Conservation (phyloP, 345 rosid genomes). For the Laguncularia racemosa region DNA sequence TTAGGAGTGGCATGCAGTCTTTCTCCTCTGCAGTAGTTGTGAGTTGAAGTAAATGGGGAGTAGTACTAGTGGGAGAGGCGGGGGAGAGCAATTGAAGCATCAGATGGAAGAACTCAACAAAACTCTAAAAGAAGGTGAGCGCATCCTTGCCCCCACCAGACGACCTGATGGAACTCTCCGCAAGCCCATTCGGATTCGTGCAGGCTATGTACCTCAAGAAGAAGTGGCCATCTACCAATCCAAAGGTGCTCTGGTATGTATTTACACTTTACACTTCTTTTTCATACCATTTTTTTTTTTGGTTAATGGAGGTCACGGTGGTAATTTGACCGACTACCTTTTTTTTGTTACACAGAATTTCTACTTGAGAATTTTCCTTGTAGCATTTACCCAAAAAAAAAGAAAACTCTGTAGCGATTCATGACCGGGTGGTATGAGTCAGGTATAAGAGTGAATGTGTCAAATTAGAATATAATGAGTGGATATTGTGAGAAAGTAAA, state of each 20-base stretch:
- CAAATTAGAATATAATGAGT: no score
- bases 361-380: no score
- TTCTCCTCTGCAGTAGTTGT: no score
- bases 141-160: conserved; percentile 73
- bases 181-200: conserved; percentile 80
- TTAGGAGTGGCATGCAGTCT: no score
- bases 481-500: no score
- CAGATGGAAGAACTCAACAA: conserved; percentile 66
- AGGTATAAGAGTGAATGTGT: no score
- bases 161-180: conserved; percentile 92
- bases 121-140: conserved; percentile 97
- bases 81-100: conserved; percentile 34
- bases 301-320: no score
- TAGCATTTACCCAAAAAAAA: no score
- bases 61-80: conserved; percentile 39
- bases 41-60: conserved; percentile 12
- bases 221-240: conserved; percentile 88
- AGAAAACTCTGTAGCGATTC: no score
- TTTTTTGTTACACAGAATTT: no score
- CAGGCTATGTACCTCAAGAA: conserved; percentile 80
- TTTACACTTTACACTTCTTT: neutral
- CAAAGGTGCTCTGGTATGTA: conserved; percentile 76
- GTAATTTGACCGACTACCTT: no score
- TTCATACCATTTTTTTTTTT: neutral
- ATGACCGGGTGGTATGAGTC: no score